A percentile compares a stretch with the other conserved stretches of the same genome.
Conservation (phyloP, 129 eudicot species). For the Gnaphalium uliginosum region DNA sequence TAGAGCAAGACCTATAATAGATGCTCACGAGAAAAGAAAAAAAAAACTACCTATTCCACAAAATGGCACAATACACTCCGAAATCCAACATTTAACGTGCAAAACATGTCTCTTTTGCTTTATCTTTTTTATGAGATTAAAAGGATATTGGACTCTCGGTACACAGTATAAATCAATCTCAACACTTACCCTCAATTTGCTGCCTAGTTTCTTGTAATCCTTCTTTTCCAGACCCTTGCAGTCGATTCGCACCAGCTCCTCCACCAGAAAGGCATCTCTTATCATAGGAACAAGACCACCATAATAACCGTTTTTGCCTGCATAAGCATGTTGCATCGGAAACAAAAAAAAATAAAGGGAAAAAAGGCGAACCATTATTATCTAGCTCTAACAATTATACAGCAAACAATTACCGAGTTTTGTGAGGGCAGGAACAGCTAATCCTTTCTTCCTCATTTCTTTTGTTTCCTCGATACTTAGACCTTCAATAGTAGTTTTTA, state of each 20-base stretch:
- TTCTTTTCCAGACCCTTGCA: slow-evolving; percentile 76
- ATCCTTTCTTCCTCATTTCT: slow-evolving; percentile 79
- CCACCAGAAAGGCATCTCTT: slow-evolving; percentile 83
- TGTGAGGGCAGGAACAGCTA: slow-evolving; percentile 76
- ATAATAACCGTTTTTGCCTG: slow-evolving; percentile 91
- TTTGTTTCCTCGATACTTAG: slow-evolving; percentile 86
- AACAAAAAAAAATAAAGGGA: neutral
- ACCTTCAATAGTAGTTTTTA: slow-evolving; percentile 86
- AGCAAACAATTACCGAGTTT: slow-evolving; percentile 61
- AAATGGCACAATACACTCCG: neutral
- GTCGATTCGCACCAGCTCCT: slow-evolving; percentile 81
- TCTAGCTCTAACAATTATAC: neutral
- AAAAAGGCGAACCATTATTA: neutral
- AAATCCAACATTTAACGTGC: neutral
- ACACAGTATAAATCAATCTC: neutral
- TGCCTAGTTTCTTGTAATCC: slow-evolving; percentile 81
- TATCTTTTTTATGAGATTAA: neutral
- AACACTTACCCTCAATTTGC: slow-evolving; percentile 69
- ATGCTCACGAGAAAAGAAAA: neutral
- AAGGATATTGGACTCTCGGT: neutral
- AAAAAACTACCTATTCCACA: neutral
- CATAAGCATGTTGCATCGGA: slow-evolving; percentile 20
- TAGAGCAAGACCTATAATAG: neutral
- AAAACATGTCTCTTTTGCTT: neutral
- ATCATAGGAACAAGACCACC: slow-evolving; percentile 95